Evolutionary conservation across 139 green algal genomes (phyloP).

Genomic region (Raphidocelis subcapitata): DNA sequence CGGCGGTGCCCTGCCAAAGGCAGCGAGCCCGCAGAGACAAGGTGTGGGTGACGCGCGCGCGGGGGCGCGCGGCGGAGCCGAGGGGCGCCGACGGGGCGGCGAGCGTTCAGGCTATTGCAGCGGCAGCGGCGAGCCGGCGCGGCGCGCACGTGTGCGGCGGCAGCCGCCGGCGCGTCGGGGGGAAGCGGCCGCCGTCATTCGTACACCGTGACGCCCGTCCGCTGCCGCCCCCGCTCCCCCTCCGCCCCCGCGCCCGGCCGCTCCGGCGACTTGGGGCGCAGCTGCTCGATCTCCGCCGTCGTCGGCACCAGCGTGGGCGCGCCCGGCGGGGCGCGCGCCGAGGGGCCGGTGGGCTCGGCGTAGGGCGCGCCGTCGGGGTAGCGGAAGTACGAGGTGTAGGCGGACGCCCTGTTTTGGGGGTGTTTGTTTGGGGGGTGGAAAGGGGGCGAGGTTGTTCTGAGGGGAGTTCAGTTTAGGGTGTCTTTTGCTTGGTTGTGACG

Average conservation of each 20-base stretch:
- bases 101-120: background rate
- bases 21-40: too few species aligned
- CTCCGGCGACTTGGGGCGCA: slow-evolving; percentile 56
- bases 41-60: too few species aligned
- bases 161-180: background rate
- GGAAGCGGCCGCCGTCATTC: slow-evolving; percentile 1
- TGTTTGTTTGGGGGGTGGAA: too few species aligned
- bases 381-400: slow-evolving; percentile 58
- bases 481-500: background rate
- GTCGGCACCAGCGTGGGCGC: slow-evolving; percentile 60
- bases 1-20: too few species aligned
- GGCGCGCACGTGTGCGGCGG: background rate
- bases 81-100: background rate
- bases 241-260: too few species aligned
- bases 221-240: too few species aligned
- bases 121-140: background rate
- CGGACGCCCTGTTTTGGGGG: background rate
- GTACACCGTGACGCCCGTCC: too few species aligned
- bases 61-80: background rate
- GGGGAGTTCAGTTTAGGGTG: background rate
- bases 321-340: slow-evolving; percentile 39
- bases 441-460: background rate
- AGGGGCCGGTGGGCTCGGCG: slow-evolving; percentile 24
- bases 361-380: slow-evolving; percentile 53
- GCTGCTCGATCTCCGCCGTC: slow-evolving; percentile 67